phyloP scores from a whole-genome alignment of 2,329 filamentous ascomycete genomes.

The Knufia fluminis region DNA sequence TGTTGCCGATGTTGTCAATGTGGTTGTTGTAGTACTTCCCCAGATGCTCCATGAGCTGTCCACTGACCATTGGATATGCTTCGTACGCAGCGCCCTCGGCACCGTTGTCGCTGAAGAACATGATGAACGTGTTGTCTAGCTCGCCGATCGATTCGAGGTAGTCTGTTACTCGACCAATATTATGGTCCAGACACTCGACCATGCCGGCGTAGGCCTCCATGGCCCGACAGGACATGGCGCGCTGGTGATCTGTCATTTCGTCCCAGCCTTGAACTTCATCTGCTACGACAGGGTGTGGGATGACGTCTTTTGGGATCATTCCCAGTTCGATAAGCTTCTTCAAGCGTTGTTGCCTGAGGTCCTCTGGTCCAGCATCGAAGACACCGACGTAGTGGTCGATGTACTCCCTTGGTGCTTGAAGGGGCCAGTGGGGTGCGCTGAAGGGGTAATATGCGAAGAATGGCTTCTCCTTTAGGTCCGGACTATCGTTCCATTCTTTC shows the following conservation, averaged over 20 bases:
- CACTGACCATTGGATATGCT: constrained; percentile 35
- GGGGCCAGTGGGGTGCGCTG: constrained; percentile 46
- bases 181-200: constrained; percentile 40
- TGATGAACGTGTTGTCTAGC: constrained; percentile 42
- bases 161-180: constrained; percentile 38
- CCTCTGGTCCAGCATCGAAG: constrained; percentile 44
- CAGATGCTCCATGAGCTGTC: constrained; percentile 34
- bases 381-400: constrained; percentile 40
- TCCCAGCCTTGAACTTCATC: constrained; percentile 36
- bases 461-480: constrained; percentile 31
- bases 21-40: constrained; percentile 41
- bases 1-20: constrained; percentile 39
- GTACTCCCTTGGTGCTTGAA: constrained; percentile 41
- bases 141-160: constrained; percentile 40
- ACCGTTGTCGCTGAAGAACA: constrained; percentile 44
- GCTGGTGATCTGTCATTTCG: constrained; percentile 31
- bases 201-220: constrained; percentile 46
- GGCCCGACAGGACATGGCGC: constrained; percentile 33
- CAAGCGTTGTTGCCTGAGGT: constrained; percentile 37
- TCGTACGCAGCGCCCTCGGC: constrained; percentile 41
- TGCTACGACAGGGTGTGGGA: constrained; percentile 36
- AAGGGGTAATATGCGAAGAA: constrained; percentile 44
- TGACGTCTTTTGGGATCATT: constrained; percentile 34
- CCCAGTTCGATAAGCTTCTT: constrained; percentile 38
- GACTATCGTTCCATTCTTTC: constrained; percentile 37